Evolutionary conservation across 768 basidiomycete species (phyloP).

Genomic region (Coprinopsis sp.): DNA sequence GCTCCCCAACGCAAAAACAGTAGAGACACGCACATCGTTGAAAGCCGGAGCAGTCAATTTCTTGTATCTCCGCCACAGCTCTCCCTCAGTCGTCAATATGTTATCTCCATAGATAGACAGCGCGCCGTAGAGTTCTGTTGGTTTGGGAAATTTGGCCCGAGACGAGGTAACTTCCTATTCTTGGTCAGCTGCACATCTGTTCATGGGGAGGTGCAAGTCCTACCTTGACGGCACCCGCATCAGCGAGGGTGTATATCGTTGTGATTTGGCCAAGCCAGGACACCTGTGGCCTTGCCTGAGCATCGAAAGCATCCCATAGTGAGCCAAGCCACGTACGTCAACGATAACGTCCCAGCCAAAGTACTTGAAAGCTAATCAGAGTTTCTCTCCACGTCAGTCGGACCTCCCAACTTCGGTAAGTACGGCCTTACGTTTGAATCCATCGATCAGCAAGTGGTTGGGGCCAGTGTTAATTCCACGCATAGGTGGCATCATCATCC

Average conservation of each 20-base stretch:
- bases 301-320: background rate
- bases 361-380: background rate
- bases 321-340: background rate
- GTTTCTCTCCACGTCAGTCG: background rate
- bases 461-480: background rate
- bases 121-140: slow-evolving; percentile 34
- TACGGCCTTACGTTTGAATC: background rate
- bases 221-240: background rate
- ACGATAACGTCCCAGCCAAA: background rate
- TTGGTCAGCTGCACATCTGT: background rate
- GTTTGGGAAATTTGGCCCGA: slow-evolving; percentile 51
- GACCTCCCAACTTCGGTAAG: background rate
- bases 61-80: slow-evolving; percentile 59
- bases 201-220: background rate
- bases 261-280: background rate
- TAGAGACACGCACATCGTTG: slow-evolving; percentile 38
- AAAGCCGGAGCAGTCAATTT: slow-evolving; percentile 56
- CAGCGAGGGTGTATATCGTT: background rate
- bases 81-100: slow-evolving; percentile 54
- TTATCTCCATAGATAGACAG: slow-evolving; percentile 51
- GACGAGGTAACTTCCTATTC: slow-evolving; percentile 41
- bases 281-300: background rate
- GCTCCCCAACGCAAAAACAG: background rate
- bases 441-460: background rate
- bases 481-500: background rate